A percentile compares a stretch with the other conserved stretches of the same genome.
Evolutionary conservation across 768 basidiomycete genomes (phyloP).

Genomic region (Lactarius sanguifluus): DNA sequence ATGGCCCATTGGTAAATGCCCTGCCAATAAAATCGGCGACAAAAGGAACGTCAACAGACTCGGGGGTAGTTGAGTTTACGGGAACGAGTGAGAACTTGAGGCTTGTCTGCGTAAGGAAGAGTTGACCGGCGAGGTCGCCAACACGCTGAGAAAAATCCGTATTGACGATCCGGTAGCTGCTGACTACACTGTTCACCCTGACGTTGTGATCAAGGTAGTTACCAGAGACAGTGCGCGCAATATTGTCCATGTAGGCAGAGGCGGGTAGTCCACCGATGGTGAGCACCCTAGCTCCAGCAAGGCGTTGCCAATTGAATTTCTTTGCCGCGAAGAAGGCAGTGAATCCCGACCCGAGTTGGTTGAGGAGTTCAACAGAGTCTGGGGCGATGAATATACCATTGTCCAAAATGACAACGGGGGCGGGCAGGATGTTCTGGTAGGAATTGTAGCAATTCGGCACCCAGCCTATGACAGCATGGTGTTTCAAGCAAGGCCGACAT

Average conservation of each 20-base stretch:
- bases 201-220: constrained; percentile 64
- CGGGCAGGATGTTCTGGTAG: constrained; percentile 50
- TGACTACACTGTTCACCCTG: constrained; percentile 62
- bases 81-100: constrained; percentile 50
- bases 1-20: constrained; percentile 49
- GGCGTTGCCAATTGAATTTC: constrained; percentile 56
- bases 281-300: constrained; percentile 59
- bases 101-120: constrained; percentile 46
- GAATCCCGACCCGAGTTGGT: constrained; percentile 46
- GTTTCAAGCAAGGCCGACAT: background rate
- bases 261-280: constrained; percentile 53
- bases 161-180: constrained; percentile 48
- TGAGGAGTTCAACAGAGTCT: constrained; percentile 52
- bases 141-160: constrained; percentile 56
- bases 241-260: constrained; percentile 54
- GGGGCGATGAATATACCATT: constrained; percentile 49
- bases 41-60: constrained; percentile 54
- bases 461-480: constrained; percentile 42
- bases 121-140: constrained; percentile 54
- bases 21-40: constrained; percentile 47
- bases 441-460: constrained; percentile 53
- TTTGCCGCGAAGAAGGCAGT: constrained; percentile 44
- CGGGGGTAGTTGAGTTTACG: constrained; percentile 46
- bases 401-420: constrained; percentile 42
- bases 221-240: constrained; percentile 58